These are phyloP conservation scores for Nigrospora sphaerica DNA, from an alignment of 2,329 filamentous ascomycete species.

Conservation along the genomic window DNA sequence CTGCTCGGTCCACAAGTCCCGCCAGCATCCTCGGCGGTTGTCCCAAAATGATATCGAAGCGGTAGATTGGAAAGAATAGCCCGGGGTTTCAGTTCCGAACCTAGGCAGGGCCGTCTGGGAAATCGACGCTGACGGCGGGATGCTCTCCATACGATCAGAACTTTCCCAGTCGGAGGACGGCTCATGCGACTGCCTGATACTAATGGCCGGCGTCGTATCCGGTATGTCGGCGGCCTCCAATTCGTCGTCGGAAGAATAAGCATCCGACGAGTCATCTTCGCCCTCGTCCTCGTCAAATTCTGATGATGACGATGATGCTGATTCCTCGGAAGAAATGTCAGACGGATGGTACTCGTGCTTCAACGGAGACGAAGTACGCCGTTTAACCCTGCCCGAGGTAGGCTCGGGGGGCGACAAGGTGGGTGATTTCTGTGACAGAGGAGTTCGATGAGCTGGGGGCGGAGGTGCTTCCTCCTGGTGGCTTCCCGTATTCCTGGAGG, in stretches of 20 bases:
- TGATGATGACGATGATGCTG: slow-evolving; percentile 17
- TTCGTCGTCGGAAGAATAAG: slow-evolving; percentile 43
- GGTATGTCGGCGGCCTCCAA: slow-evolving; percentile 54
- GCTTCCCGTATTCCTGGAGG: slow-evolving; percentile 18
- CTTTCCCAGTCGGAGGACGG: slow-evolving; percentile 39
- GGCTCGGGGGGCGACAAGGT: slow-evolving; percentile 37
- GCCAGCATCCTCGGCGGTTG: slow-evolving; percentile 52
- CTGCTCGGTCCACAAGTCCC: slow-evolving; percentile 43
- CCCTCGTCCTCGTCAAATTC: slow-evolving; percentile 48
- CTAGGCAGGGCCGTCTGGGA: slow-evolving; percentile 60
- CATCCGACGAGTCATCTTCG: slow-evolving; percentile 38
- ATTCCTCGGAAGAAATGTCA: slow-evolving; percentile 45
- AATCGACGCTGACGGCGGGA: slow-evolving; percentile 74
- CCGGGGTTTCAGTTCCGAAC: slow-evolving; percentile 33
- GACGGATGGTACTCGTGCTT: slow-evolving; percentile 98
- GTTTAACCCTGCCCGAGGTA: slow-evolving; percentile 42
- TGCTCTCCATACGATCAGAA: slow-evolving; percentile 30
- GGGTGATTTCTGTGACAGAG: slow-evolving; percentile 29
- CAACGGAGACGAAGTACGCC: slow-evolving; percentile 82
- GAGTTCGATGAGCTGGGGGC: slow-evolving; percentile 44
- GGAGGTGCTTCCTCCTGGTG: slow-evolving; percentile 50
- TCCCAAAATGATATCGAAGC: slow-evolving; percentile 57
- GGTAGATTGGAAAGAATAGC: slow-evolving; percentile 38
- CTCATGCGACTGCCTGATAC: slow-evolving; percentile 35
- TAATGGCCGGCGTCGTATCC: slow-evolving; percentile 51